Evolutionary conservation across 352 stramenopile genomes (phyloP), one percentile per base, ranked within the genome.

Genomic region (Discostella stelligera): DNA sequence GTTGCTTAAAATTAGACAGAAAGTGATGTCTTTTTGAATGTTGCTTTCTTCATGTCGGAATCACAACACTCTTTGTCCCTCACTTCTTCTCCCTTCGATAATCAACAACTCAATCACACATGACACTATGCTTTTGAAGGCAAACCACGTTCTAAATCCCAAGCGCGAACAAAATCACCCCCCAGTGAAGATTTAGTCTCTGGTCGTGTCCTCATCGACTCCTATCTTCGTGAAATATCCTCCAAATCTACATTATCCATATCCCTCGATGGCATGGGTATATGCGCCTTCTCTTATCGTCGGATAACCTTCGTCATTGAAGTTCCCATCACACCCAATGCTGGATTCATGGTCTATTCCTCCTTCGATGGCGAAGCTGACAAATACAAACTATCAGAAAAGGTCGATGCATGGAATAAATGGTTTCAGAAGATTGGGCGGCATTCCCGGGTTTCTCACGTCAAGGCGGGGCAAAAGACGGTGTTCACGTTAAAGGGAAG

Each of bases 271-370:
- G 67, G 67, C 2, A 76, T 76, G 66, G 73, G 73, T 16, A 76
- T 81, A 48, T 81, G 73, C 25, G 73, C 73, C 46, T 81, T 81
- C 50, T 76, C 66, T 14, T 81, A 81, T 21, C 50, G 73, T 11
- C 62, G 63, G 6, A 76, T 71, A 27, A 81, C 66, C 44, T 81
- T 81, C 25, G 73, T 81, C 16, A 81, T 81, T 20, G 73, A 81
- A 53, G 73, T 81, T 41, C 73, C 73, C 52, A 71, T 75, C 16
- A 63, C 54, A 7, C 60, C 60, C 46, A 48, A 71, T 25, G 66
- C 59, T 13, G 73, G 73, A n/a, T 81, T 81, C 54, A 76, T 76
- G 39, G 73, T 81, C 2, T 81, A 81, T 58, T 71, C 55, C 18
- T 73, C 59, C 37, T 81, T 81, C 60, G 61, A 81, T 48, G 53